Evolutionary conservation across 257 asterid genomes (phyloP), one percentile per base, ranked within the genome.

Genomic region (Solanum lignicaule): DNA sequence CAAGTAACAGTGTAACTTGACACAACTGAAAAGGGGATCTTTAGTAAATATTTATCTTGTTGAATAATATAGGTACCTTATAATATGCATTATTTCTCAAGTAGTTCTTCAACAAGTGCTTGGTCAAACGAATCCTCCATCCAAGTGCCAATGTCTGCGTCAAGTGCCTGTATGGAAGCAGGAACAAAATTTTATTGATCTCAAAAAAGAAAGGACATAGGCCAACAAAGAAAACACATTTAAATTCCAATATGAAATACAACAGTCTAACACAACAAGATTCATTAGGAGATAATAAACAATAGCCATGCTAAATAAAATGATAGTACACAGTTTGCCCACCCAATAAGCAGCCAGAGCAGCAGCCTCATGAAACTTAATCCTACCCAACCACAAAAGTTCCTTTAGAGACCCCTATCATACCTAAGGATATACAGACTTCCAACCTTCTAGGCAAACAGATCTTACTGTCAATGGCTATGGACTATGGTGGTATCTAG

Each of bases 71-170:
- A 83, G 35, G 89, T 91, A 97, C 99, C 98, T 97, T 96, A 90
- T 97, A 97, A 88, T 95, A 97, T 86, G 98, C 99, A 83, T 95
- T 97, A 72, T 91, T 97, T 89, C 95, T 94, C 84, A 97, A 91
- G 92, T 96, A 97, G 90, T 93, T 94, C 88, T 90, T 94, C 69
- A 96, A 94, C 66, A 97, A 90, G 93, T 97, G 98, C 91, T 93
- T 94, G 88, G 99, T 96, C 88, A 97, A 91, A 83, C 99, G 98
- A 90, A 96, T 97, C 87, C 99, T 96, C 99, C 99, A 97, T 90
- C 98, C 99, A 91, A 97, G 98, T 38, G 99, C 99, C 90, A 97
- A 96, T 93, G 92, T 89, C 62, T 95, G 82, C 33, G 98, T 97
- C 92, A 97, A 94, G 92, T 96, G 93, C 94, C 99, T 97, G 92